Evolutionary conservation across 2,329 filamentous ascomycete species (phyloP).

Genomic region (Phoma sp.): DNA sequence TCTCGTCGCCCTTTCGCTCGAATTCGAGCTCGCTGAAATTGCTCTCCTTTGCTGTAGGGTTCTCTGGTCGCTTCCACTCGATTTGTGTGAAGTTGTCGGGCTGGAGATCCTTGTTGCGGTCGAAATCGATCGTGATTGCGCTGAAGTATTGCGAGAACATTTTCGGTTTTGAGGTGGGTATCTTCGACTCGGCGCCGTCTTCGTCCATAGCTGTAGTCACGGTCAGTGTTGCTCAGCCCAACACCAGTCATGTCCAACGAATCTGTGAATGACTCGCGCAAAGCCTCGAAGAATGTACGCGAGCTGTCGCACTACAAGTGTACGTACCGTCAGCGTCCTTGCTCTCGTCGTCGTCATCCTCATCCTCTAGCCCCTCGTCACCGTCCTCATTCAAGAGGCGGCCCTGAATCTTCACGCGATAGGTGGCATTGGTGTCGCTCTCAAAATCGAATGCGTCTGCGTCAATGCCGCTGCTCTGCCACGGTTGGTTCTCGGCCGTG

Average conservation of each 20-base stretch:
- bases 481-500: constrained; percentile 90
- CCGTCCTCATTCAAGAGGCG: constrained; percentile 68
- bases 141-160: constrained; percentile 81
- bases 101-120: constrained; percentile 68
- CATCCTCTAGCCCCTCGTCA: constrained; percentile 41
- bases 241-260: not conserved
- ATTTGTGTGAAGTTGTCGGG: constrained; percentile 67
- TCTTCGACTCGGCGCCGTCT: constrained; percentile 54
- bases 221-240: constrained; percentile 7
- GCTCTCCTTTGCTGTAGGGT: constrained; percentile 66
- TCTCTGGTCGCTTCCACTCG: constrained; percentile 86
- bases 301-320: not conserved
- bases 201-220: constrained; percentile 53
- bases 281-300: not conserved
- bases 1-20: constrained; percentile 90
- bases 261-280: too few species aligned
- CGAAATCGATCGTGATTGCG: constrained; percentile 70
- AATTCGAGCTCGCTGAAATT: constrained; percentile 94
- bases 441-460: constrained; percentile 83
- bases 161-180: constrained; percentile 53
- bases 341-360: constrained; percentile 49
- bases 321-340: constrained; percentile 55
- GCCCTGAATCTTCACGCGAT: constrained; percentile 90
- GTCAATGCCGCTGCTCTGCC: constrained; percentile 76
- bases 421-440: constrained; percentile 77